Conservation (phyloP, 305 asterid species). For the Plantago rigida region DNA sequence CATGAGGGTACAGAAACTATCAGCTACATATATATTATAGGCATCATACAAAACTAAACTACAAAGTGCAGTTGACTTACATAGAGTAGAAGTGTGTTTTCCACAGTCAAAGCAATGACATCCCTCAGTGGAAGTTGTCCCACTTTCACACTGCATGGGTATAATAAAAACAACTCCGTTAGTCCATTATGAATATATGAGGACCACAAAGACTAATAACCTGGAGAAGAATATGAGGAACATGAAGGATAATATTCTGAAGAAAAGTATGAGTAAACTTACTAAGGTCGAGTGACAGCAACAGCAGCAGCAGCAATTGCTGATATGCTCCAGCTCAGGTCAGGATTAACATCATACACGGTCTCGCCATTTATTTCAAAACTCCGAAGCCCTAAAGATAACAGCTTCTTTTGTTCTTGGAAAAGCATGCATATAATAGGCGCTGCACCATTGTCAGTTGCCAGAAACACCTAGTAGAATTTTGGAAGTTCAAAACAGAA, state of each 20-base stretch:
- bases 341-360: slow-evolving; percentile 72
- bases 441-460: slow-evolving; percentile 62
- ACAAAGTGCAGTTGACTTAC: slow-evolving; percentile 46
- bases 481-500: slow-evolving; percentile 18
- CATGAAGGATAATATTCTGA: slow-evolving; percentile 8
- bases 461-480: slow-evolving; percentile 69
- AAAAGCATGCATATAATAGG: slow-evolving; percentile 79
- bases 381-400: slow-evolving; percentile 64
- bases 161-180: slow-evolving; percentile 23
- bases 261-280: slow-evolving; percentile 20
- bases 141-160: slow-evolving; percentile 48
- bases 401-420: slow-evolving; percentile 64
- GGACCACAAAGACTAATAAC: slow-evolving; percentile 10
- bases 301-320: slow-evolving; percentile 88
- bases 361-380: slow-evolving; percentile 61
- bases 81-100: slow-evolving; percentile 60
- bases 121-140: slow-evolving; percentile 59
- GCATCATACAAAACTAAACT: slow-evolving; percentile 21
- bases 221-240: slow-evolving; percentile 13
- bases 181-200: slow-evolving; percentile 14
- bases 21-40: not conserved
- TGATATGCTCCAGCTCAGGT: slow-evolving; percentile 86
- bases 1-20: not conserved
- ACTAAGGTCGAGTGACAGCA: slow-evolving; percentile 78
- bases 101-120: slow-evolving; percentile 68